Base-by-base conservation (phyloP, 768 basidiomycete species). In the Amanita polypyramis region DNA sequence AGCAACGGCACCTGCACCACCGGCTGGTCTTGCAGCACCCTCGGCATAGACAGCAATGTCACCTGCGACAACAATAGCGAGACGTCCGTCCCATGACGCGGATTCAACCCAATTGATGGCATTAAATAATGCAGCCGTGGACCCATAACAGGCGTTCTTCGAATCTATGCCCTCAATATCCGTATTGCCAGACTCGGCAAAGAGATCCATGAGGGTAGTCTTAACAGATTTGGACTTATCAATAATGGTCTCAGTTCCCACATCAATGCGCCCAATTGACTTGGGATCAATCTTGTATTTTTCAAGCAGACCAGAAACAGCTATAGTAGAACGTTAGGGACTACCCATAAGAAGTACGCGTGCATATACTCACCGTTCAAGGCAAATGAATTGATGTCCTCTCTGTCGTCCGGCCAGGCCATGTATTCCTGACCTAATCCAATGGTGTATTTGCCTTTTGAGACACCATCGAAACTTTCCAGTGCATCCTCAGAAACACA, bases 191-290 rank as follows among this genome's bases (percentile, higher is more conserved):
- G 83, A 79, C 51, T 79, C 81, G 38, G 86, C 82, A 62, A 99
- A 99, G 60, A 98, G 85, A 67, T 97, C 92, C 96, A 99, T 98
- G 52, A 99, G 79, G 49, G 89, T 84, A 2, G 96, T 97, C 71
- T 99, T 99, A 66, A 92, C 91, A 5, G 95, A 89, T 69, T 99
- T 99, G 36, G 92, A 94, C 73, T 98, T 98, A 80, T 99, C 96
- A 58, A 99, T 96, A 68, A 98, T 90, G 34, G 96, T 97, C 65
- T 99, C 96, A 20, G 96, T 99, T 40, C 96, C 96, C 50, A 98
- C 92, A 54, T 99, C 96, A 51, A 99, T 82, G 54, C 96, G 93
- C 50, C 96, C 96, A 64, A 99, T 93, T 45, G 91, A 91, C 60
- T 77, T 84, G 57, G 96, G 92, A 73, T 97, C 94, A 60, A 99